Percentiles rank a stretch among this genome's conserved stretches.
Conservation (phyloP, 306 rosid genomes). For the Trifolium dubium region DNA sequence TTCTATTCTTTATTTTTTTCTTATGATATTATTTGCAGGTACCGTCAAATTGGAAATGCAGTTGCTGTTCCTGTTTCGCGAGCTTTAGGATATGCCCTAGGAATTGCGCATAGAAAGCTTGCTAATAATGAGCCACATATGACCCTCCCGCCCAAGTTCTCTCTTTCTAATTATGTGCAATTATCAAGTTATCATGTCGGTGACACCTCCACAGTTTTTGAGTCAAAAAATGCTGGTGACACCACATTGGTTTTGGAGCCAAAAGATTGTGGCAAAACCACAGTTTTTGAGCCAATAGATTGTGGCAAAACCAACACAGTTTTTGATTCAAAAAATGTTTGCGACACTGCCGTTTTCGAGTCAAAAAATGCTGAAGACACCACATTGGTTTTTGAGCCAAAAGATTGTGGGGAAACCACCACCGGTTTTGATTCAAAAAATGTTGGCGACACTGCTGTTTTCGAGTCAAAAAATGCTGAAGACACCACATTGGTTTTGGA, state of each 20-base stretch:
- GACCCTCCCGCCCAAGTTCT: constrained; percentile 73
- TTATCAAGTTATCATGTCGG: constrained; percentile 42
- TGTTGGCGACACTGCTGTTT: not conserved
- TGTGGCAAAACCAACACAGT: not conserved
- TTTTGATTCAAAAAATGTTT: not conserved
- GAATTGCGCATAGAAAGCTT: constrained; percentile 66
- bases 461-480: not conserved
- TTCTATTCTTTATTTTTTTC: not conserved
- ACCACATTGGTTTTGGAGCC: not conserved
- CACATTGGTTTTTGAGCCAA: not conserved
- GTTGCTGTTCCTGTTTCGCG: constrained; percentile 77
- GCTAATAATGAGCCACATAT: constrained; percentile 59
- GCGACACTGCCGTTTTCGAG: not conserved
- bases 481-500: not conserved
- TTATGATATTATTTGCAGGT: constrained; percentile 52
- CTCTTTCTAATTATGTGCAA: constrained; percentile 72
- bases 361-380: not conserved
- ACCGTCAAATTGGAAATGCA: constrained; percentile 91
- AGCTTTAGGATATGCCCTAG: constrained; percentile 80
- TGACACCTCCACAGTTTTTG: not conserved
- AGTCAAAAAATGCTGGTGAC: not conserved
- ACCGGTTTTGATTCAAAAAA: not conserved
- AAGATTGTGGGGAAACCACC: not conserved
- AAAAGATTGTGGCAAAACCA: not conserved
- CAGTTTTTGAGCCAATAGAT: not conserved